Evolutionary conservation across 345 rosid species (phyloP).

Genomic region (Theobroma cacao): DNA sequence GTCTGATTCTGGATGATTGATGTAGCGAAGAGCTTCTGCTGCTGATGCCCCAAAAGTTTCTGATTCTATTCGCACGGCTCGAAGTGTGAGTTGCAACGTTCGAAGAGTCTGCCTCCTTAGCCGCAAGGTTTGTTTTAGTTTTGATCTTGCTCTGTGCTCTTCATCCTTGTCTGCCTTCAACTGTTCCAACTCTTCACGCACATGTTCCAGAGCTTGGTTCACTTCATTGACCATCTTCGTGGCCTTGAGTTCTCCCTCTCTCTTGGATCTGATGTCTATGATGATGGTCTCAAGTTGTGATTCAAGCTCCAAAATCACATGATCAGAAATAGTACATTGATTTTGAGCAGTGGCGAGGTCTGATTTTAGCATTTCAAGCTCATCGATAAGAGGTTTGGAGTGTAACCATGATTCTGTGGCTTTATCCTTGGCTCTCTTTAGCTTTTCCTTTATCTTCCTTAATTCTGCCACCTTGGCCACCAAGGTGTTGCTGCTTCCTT

Average conservation of each 20-base stretch:
- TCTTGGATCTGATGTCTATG: constrained; percentile 17
- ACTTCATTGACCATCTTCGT: constrained; percentile 21
- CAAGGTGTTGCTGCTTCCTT: background rate
- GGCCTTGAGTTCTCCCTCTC: constrained; percentile 33
- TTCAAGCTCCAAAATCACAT: constrained; percentile 32
- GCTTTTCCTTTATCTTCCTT: constrained; percentile 28
- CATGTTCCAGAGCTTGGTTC: constrained; percentile 18
- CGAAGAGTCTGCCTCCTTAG: constrained; percentile 44
- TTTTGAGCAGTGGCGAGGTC: constrained; percentile 31
- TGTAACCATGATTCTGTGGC: constrained; percentile 54
- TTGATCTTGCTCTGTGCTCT: constrained; percentile 26
- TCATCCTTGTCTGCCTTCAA: constrained; percentile 25
- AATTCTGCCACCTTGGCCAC: constrained; percentile 30
- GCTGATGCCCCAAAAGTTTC: constrained; percentile 41
- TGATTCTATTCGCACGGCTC: constrained; percentile 38
- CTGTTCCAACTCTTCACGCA: constrained; percentile 22
- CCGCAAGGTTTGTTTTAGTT: constrained; percentile 35
- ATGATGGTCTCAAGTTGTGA: constrained; percentile 30
- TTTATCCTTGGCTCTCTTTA: constrained; percentile 40
- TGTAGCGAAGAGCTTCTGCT: constrained; percentile 24
- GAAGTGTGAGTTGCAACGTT: constrained; percentile 33
- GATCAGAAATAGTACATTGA: constrained; percentile 30
- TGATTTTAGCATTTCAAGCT: constrained; percentile 49
- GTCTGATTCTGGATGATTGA: constrained; percentile 22
- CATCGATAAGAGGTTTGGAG: constrained; percentile 51